A percentile compares a stretch with the other conserved stretches of the same genome.
phyloP scores from a whole-genome alignment of 2,329 filamentous ascomycete genomes.

The Colletotrichum australisinense region DNA sequence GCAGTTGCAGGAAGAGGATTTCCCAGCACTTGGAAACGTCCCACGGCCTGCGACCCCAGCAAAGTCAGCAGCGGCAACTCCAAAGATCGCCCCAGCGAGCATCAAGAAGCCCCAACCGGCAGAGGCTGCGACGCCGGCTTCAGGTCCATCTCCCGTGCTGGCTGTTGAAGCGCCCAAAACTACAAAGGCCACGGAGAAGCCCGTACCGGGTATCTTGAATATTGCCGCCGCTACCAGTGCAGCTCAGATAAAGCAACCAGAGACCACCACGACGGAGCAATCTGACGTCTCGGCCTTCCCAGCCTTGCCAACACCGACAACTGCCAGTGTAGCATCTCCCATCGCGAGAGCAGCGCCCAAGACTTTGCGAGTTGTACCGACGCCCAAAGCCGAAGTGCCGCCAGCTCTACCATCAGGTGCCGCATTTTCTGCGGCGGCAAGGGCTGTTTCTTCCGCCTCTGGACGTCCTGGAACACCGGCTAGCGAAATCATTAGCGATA shows the following conservation, averaged over 20 bases:
- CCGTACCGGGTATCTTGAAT: slow-evolving; percentile 56
- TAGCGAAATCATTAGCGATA: slow-evolving; percentile 82
- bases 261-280: slow-evolving; percentile 46
- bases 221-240: slow-evolving; percentile 61
- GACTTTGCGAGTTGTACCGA: slow-evolving; percentile 77
- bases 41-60: slow-evolving; percentile 44
- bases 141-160: not conserved
- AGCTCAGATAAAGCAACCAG: slow-evolving; percentile 43
- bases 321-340: slow-evolving; percentile 60
- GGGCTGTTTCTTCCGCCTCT: slow-evolving; percentile 58
- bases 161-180: slow-evolving; percentile 11
- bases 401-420: slow-evolving; percentile 39
- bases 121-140: slow-evolving; percentile 20
- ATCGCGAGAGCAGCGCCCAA: slow-evolving; percentile 66
- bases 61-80: slow-evolving; percentile 48
- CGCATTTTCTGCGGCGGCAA: slow-evolving; percentile 45
- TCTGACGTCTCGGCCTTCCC: slow-evolving; percentile 58
- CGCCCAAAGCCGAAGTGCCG: slow-evolving; percentile 70
- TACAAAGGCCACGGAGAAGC: slow-evolving; percentile 47
- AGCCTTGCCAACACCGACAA: slow-evolving; percentile 61
- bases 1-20: slow-evolving; percentile 71
- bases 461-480: slow-evolving; percentile 75
- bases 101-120: slow-evolving; percentile 45
- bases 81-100: slow-evolving; percentile 47
- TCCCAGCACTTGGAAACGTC: slow-evolving; percentile 66